Base-by-base conservation (phyloP, 306 rosid species). In the Carpinus fangiana region DNA sequence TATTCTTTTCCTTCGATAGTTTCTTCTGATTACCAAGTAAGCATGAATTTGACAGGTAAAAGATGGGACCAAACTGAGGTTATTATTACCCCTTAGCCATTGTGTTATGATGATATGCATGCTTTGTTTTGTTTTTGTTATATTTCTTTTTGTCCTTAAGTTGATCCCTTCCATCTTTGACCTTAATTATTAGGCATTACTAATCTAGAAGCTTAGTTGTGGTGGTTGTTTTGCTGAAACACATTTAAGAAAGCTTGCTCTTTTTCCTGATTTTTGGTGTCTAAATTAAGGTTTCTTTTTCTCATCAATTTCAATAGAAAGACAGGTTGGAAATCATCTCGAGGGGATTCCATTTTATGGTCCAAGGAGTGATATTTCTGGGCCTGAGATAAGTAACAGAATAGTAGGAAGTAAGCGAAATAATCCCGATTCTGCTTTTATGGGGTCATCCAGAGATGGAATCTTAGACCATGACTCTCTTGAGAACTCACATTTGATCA, bases 301-400 rank as follows among this genome's bases (percentile, higher is more conserved):
- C 73, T 79, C 82, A 34, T 83, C 64, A 56, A 75, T 81, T 43
- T 84, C 76, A 43, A 56, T 86, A 91, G 98, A 91, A 81, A 86
- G 90, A 78, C 96, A 88, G 73, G 89, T 73, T 59, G 89, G 90
- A 71, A 87, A 87, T 83, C 94, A 90, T 87, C 95, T 94, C 0
- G 93, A 93, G 86, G 99, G 96, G 75, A 88, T 95, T 82, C 98
- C 99, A 53, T 93, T 86, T 83, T 93, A 90, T 87, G 88, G 97
- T 43, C 88, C 91, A 0, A 91, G 96, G 80, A 89, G 90, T 78
- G 98, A 95, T 61, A 77, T 87, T 74, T 92, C 98, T 28, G 93
- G 88, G 82, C 81, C 85, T 28, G 97, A 91, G 84, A 87, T 85
- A 17, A 85, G 90, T 73, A 91, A 89, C 70, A 84, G 94, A 79